phyloP scores from a whole-genome alignment of 139 green algal genomes.

The Tetratostichococcus sp. region DNA sequence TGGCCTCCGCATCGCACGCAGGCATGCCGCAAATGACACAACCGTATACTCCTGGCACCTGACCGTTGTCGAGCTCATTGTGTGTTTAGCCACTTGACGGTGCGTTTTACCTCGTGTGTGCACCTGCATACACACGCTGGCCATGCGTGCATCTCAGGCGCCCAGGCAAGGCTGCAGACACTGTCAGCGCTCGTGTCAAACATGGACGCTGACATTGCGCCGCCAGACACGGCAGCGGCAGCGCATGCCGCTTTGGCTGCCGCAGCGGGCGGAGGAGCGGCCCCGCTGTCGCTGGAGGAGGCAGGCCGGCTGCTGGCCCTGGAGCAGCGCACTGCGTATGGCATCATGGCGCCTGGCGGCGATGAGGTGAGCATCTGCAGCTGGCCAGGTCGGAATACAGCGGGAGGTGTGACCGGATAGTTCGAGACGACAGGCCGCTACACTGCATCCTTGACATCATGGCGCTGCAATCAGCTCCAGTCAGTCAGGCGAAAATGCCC shows the following conservation, averaged over 20 bases:
- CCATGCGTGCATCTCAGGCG: constrained; percentile 10
- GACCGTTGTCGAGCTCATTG: no score
- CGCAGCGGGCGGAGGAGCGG: not conserved
- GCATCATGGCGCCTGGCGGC: constrained; percentile 52
- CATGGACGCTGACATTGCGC: not conserved
- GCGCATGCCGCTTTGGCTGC: not conserved
- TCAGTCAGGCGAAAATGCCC: no score
- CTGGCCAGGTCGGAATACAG: no score
- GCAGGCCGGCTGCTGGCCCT: constrained; percentile 44
- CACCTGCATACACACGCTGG: constrained; percentile 1
- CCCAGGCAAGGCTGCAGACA: constrained; percentile 25
- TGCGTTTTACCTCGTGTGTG: not conserved
- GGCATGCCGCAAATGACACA: not conserved
- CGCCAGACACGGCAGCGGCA: not conserved
- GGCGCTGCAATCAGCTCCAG: no score
- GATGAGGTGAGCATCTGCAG: constrained; percentile 3
- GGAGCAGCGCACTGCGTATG: constrained; percentile 71
- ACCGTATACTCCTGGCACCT: no score
- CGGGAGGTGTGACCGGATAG: no score
- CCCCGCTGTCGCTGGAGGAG: constrained; percentile 10
- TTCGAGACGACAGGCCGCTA: no score
- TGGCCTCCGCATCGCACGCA: not conserved
- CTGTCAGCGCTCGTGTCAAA: constrained; percentile 30
- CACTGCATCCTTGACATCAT: no score
- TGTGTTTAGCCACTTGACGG: not conserved